Evolutionary conservation across 305 asterid species (phyloP).

Genomic region (Fraxinus floribunda): DNA sequence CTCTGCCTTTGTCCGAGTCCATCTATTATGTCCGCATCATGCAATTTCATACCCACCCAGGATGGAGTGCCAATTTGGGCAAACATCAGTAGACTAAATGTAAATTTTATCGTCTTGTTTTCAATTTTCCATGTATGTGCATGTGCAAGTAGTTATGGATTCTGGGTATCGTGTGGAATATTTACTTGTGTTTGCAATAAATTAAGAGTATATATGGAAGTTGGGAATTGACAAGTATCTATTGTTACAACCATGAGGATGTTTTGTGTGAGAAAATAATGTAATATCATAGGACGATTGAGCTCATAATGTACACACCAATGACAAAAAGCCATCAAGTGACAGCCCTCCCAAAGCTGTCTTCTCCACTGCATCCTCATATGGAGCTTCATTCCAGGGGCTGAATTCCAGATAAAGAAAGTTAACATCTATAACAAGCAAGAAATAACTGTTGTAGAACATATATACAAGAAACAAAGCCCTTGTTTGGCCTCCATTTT

Average conservation of each 20-base stretch:
- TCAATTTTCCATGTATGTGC: neutral
- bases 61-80: neutral
- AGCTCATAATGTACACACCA: conserved; percentile 49
- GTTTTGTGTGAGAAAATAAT: neutral
- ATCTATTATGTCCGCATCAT: neutral
- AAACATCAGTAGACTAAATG: neutral
- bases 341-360: conserved; percentile 85
- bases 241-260: neutral
- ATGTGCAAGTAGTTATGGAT: neutral
- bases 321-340: conserved; percentile 76
- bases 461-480: neutral
- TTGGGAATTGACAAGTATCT: neutral
- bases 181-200: neutral
- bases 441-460: conserved; percentile 17
- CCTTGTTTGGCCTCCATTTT: neutral
- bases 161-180: neutral
- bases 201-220: neutral
- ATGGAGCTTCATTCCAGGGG: conserved; percentile 92
- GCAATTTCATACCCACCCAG: neutral
- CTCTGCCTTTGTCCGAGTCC: neutral
- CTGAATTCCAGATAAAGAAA: conserved; percentile 39
- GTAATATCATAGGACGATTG: neutral
- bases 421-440: conserved; percentile 18
- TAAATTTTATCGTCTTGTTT: neutral
- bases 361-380: conserved; percentile 77